A percentile compares a stretch with the other conserved stretches of the same genome.
These are phyloP conservation scores for Kwoniella heveanensis DNA, from an alignment of 768 basidiomycete species.

Conservation along the genomic window DNA sequence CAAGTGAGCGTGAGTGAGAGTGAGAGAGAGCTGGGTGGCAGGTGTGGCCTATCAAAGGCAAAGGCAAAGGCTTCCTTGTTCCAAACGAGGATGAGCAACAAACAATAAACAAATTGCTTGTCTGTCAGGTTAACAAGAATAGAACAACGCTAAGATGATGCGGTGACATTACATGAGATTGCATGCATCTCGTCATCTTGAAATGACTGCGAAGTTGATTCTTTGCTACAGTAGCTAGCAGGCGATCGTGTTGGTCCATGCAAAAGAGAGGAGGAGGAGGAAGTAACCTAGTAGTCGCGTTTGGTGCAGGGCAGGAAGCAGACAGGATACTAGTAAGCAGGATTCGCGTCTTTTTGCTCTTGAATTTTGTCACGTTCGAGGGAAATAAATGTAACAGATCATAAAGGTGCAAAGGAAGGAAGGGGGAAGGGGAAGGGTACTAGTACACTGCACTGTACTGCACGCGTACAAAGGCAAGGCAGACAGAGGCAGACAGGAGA, in stretches of 20 bases:
- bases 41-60: slow-evolving; percentile 1
- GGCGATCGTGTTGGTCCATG: too few species aligned
- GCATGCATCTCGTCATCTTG: neutral
- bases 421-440: neutral
- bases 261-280: too few species aligned
- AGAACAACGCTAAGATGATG: neutral
- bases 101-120: slow-evolving; percentile 1
- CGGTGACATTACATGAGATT: neutral
- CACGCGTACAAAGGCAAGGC: neutral
- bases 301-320: too few species aligned
- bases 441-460: too few species aligned
- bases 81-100: neutral
- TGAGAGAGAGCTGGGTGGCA: too few species aligned
- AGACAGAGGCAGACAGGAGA: neutral
- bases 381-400: too few species aligned
- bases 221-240: too few species aligned
- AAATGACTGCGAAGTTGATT: too few species aligned
- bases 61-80: too few species aligned
- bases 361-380: neutral
- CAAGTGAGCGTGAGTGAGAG: neutral
- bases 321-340: neutral
- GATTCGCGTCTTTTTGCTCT: neutral
- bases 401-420: neutral
- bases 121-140: neutral
- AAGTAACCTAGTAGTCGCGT: too few species aligned